Conservation (phyloP, 805 yeast species). For the Diddensiella transvaalensis region DNA sequence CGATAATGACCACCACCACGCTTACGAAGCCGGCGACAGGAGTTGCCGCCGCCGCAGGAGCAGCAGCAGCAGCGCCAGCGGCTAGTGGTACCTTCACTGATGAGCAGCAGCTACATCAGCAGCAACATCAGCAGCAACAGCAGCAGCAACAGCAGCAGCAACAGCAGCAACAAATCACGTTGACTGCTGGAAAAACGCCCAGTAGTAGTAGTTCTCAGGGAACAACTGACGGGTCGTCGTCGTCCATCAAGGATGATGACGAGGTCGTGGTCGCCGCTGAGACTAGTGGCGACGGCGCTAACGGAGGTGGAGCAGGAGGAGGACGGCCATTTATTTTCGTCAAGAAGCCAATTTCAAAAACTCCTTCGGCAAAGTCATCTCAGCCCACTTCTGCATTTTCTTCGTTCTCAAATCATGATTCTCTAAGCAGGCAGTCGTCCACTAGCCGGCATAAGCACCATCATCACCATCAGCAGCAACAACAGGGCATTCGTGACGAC, state of each 20-base stretch:
- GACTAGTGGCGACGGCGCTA: too few relatives aligned
- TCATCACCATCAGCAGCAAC: conserved; percentile 1
- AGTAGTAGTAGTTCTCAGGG: neutral
- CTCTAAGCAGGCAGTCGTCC: neutral
- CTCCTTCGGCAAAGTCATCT: conserved; percentile 5
- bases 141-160: neutral
- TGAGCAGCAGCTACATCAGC: neutral
- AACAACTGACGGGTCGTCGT: neutral
- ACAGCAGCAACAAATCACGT: too few relatives aligned
- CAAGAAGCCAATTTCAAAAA: conserved; percentile 16
- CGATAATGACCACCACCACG: neutral
- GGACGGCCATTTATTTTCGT: conserved; percentile 12
- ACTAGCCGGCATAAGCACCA: conserved; percentile 6
- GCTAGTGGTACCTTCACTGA: too few relatives aligned
- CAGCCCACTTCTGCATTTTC: conserved; percentile 22
- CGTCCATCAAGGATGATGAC: conserved; percentile 1
- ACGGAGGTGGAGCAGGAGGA: too few relatives aligned
- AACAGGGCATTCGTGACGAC: neutral
- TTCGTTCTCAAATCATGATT: conserved; percentile 14
- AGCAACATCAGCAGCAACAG: neutral
- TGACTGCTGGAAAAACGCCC: conserved; percentile 1
- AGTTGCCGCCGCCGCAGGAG: neutral
- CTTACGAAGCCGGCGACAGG: neutral
- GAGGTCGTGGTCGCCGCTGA: too few relatives aligned
- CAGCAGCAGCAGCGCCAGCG: neutral